A percentile compares a stretch with the other conserved stretches of the same genome.
phyloP scores from a whole-genome alignment of 139 green algal genomes.

The Asterochloris erici region DNA sequence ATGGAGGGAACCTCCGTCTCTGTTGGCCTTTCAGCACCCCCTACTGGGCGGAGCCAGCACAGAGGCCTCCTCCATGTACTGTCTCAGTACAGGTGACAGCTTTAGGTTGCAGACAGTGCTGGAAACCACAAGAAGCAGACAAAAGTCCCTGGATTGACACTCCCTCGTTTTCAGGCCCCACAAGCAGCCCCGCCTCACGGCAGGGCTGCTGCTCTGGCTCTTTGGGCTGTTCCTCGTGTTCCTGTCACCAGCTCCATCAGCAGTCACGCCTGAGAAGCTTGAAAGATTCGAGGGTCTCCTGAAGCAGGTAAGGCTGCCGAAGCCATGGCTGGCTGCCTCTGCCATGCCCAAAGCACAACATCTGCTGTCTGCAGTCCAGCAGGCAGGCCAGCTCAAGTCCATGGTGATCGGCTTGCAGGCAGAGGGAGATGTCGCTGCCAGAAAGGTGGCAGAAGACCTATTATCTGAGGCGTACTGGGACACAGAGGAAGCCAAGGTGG shows the following conservation, averaged over 20 bases:
- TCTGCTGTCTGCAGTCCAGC: neutral
- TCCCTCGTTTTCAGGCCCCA: neutral
- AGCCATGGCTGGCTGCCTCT: neutral
- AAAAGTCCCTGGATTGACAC: neutral
- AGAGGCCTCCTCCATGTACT: neutral
- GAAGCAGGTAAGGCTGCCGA: neutral
- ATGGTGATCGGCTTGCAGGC: neutral
- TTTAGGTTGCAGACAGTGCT: neutral
- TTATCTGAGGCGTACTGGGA: neutral
- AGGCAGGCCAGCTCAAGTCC: neutral
- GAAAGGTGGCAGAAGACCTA: neutral
- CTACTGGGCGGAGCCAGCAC: neutral
- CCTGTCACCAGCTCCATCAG: conserved; percentile 33
- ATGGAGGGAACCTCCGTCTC: no score
- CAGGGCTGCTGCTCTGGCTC: conserved; percentile 28
- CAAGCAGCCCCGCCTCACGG: conserved; percentile 11
- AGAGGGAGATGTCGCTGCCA: neutral
- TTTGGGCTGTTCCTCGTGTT: conserved; percentile 47
- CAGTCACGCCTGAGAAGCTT: conserved; percentile 38
- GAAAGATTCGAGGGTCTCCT: conserved; percentile 21
- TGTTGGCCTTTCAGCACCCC: neutral
- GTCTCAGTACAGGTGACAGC: neutral
- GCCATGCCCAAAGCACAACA: neutral
- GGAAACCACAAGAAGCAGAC: neutral
- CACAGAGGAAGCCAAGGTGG: conserved; percentile 20